These are phyloP conservation scores for Sarocladiaceae sp. DNA, from an alignment of 2,329 filamentous ascomycete species.

Conservation along the genomic window DNA sequence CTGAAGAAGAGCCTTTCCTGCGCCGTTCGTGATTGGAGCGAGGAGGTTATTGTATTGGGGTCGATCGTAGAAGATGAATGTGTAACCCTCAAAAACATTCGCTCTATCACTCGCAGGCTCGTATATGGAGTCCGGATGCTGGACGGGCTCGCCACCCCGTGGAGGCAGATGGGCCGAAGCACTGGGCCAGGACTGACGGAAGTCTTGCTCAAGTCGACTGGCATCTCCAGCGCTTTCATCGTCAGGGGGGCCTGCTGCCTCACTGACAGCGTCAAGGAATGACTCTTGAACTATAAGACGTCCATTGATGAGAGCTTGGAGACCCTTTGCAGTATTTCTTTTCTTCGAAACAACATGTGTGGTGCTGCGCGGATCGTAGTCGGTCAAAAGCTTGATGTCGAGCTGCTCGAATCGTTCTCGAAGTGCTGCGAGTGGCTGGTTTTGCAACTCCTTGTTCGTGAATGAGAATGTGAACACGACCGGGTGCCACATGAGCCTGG, in stretches of 20 bases:
- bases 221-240: conserved; percentile 41
- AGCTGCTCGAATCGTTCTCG: conserved; percentile 69
- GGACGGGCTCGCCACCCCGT: conserved; percentile 68
- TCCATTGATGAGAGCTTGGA: conserved; percentile 82
- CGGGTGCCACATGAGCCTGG: conserved; percentile 73
- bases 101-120: conserved; percentile 61
- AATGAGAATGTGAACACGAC: conserved; percentile 80
- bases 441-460: conserved; percentile 64
- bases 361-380: conserved; percentile 67
- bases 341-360: conserved; percentile 89
- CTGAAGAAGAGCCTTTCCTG: conserved; percentile 74
- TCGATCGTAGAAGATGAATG: conserved; percentile 79
- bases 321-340: conserved; percentile 80
- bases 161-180: conserved; percentile 68
- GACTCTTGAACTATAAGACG: conserved; percentile 70
- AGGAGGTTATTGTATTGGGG: conserved; percentile 73
- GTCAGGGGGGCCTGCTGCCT: conserved; percentile 49
- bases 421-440: conserved; percentile 58
- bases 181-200: conserved; percentile 74
- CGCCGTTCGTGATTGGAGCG: conserved; percentile 70
- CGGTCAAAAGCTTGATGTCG: conserved; percentile 80
- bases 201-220: conserved; percentile 70
- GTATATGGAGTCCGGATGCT: conserved; percentile 65
- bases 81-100: conserved; percentile 80
- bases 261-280: conserved; percentile 69